These are phyloP conservation scores for Pichia sp. DNA, from an alignment of 1,139 yeast genomes.

Conservation along the genomic window DNA sequence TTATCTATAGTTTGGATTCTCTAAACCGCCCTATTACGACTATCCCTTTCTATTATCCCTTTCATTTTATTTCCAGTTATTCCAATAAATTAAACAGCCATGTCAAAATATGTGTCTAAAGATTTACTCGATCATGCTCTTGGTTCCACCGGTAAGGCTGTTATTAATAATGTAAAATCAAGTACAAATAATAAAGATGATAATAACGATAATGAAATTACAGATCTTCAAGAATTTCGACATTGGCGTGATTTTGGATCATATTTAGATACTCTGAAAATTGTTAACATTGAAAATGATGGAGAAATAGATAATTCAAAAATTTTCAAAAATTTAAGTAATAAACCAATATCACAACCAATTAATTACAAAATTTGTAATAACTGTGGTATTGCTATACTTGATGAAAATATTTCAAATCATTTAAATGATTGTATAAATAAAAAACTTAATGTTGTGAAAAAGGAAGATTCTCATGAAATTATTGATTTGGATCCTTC, in stretches of 20 bases:
- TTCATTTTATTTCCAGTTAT: too few relatives aligned
- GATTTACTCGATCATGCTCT: slow-evolving; percentile 22
- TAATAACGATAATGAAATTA: background rate
- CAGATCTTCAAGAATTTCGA: slow-evolving; percentile 20
- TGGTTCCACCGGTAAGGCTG: slow-evolving; percentile 20
- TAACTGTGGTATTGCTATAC: slow-evolving; percentile 58
- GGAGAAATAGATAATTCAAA: background rate
- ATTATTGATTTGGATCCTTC: background rate
- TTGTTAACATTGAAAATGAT: slow-evolving; percentile 26
- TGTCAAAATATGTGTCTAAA: slow-evolving; percentile 7
- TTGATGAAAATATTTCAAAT: slow-evolving; percentile 38
- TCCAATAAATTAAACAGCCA: background rate
- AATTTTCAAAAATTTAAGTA: slow-evolving; percentile 26
- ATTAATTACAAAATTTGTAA: slow-evolving; percentile 60
- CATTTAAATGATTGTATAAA: slow-evolving; percentile 44
- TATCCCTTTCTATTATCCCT: too few relatives aligned
- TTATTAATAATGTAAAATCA: slow-evolving; percentile 14
- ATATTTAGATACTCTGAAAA: slow-evolving; percentile 41
- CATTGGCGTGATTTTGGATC: slow-evolving; percentile 61
- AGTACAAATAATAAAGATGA: slow-evolving; percentile 5
- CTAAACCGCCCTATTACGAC: too few relatives aligned
- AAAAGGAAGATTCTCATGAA: background rate
- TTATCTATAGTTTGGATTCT: too few relatives aligned
- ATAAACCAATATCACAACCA: slow-evolving; percentile 36
- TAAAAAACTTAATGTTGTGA: slow-evolving; percentile 34